Evolutionary conservation across 805 yeast genomes (phyloP), one percentile per base, ranked within the genome.

Genomic region (Saturnispora zaruensis): DNA sequence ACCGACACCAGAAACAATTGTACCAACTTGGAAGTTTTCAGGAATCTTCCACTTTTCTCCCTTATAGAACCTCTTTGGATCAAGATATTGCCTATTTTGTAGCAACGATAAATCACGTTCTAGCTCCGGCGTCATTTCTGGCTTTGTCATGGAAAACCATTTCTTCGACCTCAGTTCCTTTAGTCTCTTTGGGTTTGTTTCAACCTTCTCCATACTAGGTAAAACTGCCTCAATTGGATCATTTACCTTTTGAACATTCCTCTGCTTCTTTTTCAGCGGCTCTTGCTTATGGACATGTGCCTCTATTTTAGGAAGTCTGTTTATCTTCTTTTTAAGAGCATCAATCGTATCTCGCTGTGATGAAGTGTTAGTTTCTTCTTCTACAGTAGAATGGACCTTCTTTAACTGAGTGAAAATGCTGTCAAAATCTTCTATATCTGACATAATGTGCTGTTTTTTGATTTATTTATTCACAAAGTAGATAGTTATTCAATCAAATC

Each of bases 31-130:
- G 64, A 93, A 89, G 56, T 74, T 79, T 44, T 63, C 67, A 3
- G 68, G 91, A 6, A 75, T 73, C 45, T 73, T 75, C 84, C 89
- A 84, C 53, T 81, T 81, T 52, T 84, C 93, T 64, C 87, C 87
- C 67, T 87, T 88, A 68, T 93, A 93, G 67, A 88, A 96, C 59
- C 97, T 78, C 68, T 93, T 93, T 6, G 97, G 98, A 63, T 93
- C 98, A 54, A 93, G 73, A 8, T 89, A 96, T 50, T 85, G 84
- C 67, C 99, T 80, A 70, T 91, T 87, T 61, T 87, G 82, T 52
- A 93, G 72, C 14, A 93, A 68, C 60, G 80, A 71, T 57, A 93
- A 63, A 64, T 93, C 98, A 52, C 95, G 74, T 60, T 84, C 84
- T 20, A 86, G 63, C 26, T 76, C 74, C 2, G 83, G 79, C 8